Conservation (phyloP, 345 rosid genomes). For the Eucalyptus albens region DNA sequence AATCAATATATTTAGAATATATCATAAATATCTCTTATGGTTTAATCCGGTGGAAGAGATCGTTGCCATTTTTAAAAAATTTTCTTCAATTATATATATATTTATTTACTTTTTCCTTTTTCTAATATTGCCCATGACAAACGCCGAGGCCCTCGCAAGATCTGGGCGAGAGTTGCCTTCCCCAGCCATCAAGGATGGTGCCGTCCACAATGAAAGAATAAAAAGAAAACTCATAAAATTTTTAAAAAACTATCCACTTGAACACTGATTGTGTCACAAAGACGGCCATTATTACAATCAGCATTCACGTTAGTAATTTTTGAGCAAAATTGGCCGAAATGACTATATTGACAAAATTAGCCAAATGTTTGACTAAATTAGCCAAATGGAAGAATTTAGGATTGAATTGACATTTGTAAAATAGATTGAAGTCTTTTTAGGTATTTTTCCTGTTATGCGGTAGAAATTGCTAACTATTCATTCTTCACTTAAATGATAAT, state of each 20-base stretch:
- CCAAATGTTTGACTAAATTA: neutral
- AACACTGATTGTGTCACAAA: too few species aligned
- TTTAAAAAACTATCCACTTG: neutral
- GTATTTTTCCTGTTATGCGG: neutral
- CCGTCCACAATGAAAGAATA: neutral
- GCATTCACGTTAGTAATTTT: fast-evolving
- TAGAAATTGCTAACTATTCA: neutral
- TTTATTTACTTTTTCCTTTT: too few species aligned
- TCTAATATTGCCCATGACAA: neutral
- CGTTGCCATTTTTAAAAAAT: fast-evolving
- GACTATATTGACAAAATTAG: neutral
- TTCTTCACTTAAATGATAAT: neutral
- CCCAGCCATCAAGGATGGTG: neutral
- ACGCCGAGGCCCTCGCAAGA: fast-evolving
- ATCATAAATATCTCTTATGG: neutral
- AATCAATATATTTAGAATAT: neutral
- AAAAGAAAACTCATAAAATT: neutral
- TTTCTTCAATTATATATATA: neutral
- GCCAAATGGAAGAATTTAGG: neutral
- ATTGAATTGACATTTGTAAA: neutral
- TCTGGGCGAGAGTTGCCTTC: fast-evolving
- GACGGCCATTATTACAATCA: fast-evolving
- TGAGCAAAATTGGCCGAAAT: fast-evolving
- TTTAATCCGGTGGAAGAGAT: neutral
- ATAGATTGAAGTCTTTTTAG: neutral